Conservation (phyloP, 2,329 filamentous ascomycete species). For the Xylaria sp. region DNA sequence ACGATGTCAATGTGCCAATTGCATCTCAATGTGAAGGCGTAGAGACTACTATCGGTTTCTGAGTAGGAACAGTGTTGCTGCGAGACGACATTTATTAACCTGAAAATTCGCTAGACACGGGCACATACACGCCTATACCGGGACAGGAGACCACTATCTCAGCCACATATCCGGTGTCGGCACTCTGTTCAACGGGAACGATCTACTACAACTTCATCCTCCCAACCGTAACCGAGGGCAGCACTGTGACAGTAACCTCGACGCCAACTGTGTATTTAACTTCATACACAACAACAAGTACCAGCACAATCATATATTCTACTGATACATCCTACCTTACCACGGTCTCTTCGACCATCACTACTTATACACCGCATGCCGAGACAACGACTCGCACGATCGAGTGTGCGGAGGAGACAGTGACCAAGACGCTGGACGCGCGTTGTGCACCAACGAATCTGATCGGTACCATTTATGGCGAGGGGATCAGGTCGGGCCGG, state of each 20-base stretch:
- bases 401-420: neutral
- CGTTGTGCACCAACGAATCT: conserved; percentile 8
- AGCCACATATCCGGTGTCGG: neutral
- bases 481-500: neutral
- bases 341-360: neutral
- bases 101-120: neutral
- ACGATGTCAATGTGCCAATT: too few relatives aligned
- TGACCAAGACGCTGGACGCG: conserved; percentile 1
- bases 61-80: neutral
- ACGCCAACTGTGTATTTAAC: neutral
- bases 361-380: neutral
- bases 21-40: too few relatives aligned
- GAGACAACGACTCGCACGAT: neutral
- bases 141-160: conserved; percentile 3
- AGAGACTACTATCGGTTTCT: neutral
- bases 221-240: neutral
- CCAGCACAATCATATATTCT: neutral
- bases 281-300: neutral
- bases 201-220: neutral
- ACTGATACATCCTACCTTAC: neutral
- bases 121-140: neutral
- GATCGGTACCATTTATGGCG: neutral
- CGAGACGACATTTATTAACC: neutral
- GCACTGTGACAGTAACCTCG: neutral
- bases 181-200: neutral